Base-by-base conservation (phyloP, 495 filamentous ascomycete species). In the Collariella sp. region DNA sequence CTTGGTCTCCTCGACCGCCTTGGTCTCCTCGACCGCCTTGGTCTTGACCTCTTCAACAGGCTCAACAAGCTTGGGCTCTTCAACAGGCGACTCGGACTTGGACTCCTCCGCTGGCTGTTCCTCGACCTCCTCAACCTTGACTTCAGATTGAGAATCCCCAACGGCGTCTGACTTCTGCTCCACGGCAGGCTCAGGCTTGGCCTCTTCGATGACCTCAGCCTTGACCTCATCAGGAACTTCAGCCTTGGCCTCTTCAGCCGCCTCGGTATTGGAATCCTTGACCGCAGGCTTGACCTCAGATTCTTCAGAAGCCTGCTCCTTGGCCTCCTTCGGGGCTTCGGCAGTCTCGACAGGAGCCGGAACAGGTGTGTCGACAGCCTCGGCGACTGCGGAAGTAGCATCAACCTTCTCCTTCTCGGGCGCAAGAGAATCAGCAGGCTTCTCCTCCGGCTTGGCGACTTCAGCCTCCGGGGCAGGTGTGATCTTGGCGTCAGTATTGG, bases 301-400 rank as follows among this genome's bases (percentile, higher is more conserved):
- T 50, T 16, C 33, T 18, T 40, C 35, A 24, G 19, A 16, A 11
- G 40, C 40, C 11, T 20, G n/a, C 16, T 5, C 40, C 16, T 11
- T 23, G 40, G 40, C n/a, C 40, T 42, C 40, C 16, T 42, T 7
- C 5, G 19, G n/a, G 18, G 18, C 16, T 20, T 42, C 40, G 11
- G 43, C 5, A 33, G 35, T 42, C 36, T 59, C 61, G 15, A n/a
- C 52, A 35, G 62, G 24, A 41, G 34, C 50, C 5, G 60, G 48
- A 35, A 59, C 48, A 20, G 43, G 35, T 20, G 41, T n/a, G 18
- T 51, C 50, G 2, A 16, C 29, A 29, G 31, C n/a, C 16, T 19
- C 16, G 55, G 43, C 35, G 56, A 59, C 50, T 34, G 58, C 31
- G 18, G 23, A 13, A 9, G 33, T 10, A n/a, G 23, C 20, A 12